Base-by-base conservation (phyloP, 2,329 filamentous ascomycete species). In the Colletotrichum plurivorum region DNA sequence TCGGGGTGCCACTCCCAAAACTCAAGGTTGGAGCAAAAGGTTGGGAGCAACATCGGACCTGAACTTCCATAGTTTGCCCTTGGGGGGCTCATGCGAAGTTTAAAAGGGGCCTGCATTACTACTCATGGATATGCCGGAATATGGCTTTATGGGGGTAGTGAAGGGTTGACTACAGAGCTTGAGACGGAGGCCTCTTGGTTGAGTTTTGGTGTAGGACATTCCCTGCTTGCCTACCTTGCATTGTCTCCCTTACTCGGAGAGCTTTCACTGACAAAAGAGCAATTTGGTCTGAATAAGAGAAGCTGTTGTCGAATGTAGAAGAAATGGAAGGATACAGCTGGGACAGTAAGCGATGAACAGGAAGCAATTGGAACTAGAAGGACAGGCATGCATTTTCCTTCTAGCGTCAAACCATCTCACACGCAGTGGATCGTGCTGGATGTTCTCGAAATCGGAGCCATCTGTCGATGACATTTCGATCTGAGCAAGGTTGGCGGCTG, bases 341-440 rank as follows among this genome's bases (percentile, higher is more conserved):
- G 31, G 31, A 36, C 31, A 36, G 31, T 36, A 36, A 36, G 31
- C 31, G 10, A 36, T 10, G 31, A 9, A 5, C 31, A 36, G 31
- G 10, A 36, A 36, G 22, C 31, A 36, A 25, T 25, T 36, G 31
- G 31, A 36, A 36, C 31, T 3, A 36, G 31, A 36, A 10, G 31
- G 31, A 36, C 31, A 36, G 31, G 31, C 9, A 22, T 48, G 25
- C n/a, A 43, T 22, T 25, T 25, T 25, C 43, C 31, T 36, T 36
- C 31, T 66, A 55, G 62, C 66, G 45, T 69, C 67, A 56, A 61
- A 69, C 55, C 51, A 45, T 69, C 62, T 51, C 51, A 67, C 56
- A 41, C 18, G n/a, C 27, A n/a, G 27, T 36, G 10, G 31, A 36
- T 2, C 31, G 10, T 36, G 8, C 10, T 36, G 8, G 31, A 36